A percentile compares a stretch with the other conserved stretches of the same genome.
Conservation (phyloP, 768 basidiomycete genomes). For the Boletus tomentosulus region DNA sequence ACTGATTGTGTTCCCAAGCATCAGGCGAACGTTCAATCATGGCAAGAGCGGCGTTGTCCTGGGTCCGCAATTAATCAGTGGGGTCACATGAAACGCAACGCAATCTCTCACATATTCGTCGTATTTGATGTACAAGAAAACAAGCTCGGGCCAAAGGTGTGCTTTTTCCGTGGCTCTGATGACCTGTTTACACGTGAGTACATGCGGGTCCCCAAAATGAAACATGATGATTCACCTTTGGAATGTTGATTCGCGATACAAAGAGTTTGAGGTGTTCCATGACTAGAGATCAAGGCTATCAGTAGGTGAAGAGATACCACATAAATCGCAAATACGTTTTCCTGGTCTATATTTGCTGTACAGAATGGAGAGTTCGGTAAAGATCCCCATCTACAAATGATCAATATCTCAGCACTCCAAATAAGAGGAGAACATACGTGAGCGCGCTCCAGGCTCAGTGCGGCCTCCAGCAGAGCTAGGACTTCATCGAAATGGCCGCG, state of each 20-base stretch:
- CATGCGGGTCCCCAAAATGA: not conserved
- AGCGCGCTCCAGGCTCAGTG: slow-evolving; percentile 92
- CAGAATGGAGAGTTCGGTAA: slow-evolving; percentile 88
- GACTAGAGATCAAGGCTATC: slow-evolving; percentile 43
- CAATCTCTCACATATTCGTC: slow-evolving; percentile 74
- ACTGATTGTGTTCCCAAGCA: slow-evolving; percentile 99
- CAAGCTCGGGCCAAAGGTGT: slow-evolving; percentile 97
- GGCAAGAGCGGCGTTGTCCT: slow-evolving; percentile 96
- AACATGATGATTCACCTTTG: slow-evolving; percentile 53
- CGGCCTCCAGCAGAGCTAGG: slow-evolving; percentile 87
- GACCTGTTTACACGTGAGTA: slow-evolving; percentile 43
- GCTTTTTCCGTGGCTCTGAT: slow-evolving; percentile 95
- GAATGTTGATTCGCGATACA: slow-evolving; percentile 94
- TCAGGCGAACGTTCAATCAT: slow-evolving; percentile 99
- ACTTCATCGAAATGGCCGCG: slow-evolving; percentile 95
- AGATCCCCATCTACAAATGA: slow-evolving; percentile 79
- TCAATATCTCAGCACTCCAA: slow-evolving; percentile 11
- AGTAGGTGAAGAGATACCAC: not conserved
- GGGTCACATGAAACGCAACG: not conserved
- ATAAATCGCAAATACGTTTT: slow-evolving; percentile 59
- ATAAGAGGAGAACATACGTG: slow-evolving; percentile 50
- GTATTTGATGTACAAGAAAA: slow-evolving; percentile 98
- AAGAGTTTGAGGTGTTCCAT: slow-evolving; percentile 99
- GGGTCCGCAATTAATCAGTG: slow-evolving; percentile 5
- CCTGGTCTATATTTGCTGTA: slow-evolving; percentile 95